Evolutionary conservation across 2,329 filamentous ascomycete species (phyloP).

Genomic region (Colletotrichum trifolii): DNA sequence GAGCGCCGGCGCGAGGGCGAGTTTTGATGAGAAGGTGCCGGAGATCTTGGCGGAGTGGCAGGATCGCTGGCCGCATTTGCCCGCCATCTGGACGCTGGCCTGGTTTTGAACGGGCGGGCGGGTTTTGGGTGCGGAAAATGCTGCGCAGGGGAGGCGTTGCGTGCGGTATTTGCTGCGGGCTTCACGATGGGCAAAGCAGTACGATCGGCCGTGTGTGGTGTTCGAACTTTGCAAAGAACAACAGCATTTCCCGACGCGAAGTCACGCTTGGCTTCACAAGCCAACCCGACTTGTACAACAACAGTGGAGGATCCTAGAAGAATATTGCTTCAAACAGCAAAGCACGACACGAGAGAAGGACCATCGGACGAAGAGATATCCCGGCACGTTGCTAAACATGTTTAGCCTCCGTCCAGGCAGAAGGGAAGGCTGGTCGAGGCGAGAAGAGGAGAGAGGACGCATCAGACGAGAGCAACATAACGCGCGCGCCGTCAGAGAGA

Average conservation of each 20-base stretch:
- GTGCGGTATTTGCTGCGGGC: no score
- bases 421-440: not conserved
- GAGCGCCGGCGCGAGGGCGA: slow-evolving; percentile 72
- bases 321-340: not conserved
- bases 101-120: slow-evolving; percentile 75
- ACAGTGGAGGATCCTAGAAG: not conserved
- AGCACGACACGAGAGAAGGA: not conserved
- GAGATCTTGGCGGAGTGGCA: slow-evolving; percentile 95
- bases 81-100: slow-evolving; percentile 91
- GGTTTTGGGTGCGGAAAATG: not conserved
- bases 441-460: not conserved
- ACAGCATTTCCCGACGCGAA: no score
- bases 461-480: slow-evolving; percentile 5
- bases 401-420: not conserved
- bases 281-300: not conserved
- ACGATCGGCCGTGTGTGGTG: no score
- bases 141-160: no score
- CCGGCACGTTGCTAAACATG: not conserved
- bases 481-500: not conserved
- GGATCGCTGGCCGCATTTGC: slow-evolving; percentile 90
- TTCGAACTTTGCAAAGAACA: no score
- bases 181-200: no score
- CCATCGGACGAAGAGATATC: not conserved
- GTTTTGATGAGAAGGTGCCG: slow-evolving; percentile 93
- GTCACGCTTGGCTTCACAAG: no score